A percentile compares a stretch with the other conserved stretches of the same genome.
Conservation (phyloP, 331 rosid genomes). For the Ulmus americana region DNA sequence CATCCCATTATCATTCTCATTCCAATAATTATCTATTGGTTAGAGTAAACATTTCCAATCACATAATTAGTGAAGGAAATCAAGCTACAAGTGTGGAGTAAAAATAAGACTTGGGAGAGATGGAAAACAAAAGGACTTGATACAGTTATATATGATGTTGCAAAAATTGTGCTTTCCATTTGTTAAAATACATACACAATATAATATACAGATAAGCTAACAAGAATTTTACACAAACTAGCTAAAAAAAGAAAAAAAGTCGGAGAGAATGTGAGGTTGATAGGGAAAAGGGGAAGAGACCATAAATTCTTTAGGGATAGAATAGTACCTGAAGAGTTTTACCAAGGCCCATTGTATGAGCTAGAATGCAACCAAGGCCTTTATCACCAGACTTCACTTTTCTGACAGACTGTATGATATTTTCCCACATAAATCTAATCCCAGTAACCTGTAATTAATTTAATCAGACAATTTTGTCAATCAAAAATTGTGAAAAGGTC, state of each 20-base stretch:
- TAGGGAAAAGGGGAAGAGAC: not conserved
- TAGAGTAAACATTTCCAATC: not conserved
- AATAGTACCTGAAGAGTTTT: constrained; percentile 86
- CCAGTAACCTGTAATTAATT: constrained; percentile 58
- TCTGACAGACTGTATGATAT: constrained; percentile 81
- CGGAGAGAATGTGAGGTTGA: not conserved
- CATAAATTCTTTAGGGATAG: not conserved
- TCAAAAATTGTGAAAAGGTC: constrained; percentile 2
- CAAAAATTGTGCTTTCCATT: not conserved
- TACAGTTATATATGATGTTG: not conserved
- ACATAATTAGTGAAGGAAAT: too few species aligned
- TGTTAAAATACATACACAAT: not conserved
- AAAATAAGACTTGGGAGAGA: not conserved
- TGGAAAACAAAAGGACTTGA: not conserved
- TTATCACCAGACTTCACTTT: constrained; percentile 88
- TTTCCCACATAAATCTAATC: constrained; percentile 97
- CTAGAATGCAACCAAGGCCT: constrained; percentile 97
- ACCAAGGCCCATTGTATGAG: constrained; percentile 99
- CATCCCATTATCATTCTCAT: not conserved
- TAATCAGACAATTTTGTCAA: constrained; percentile 1
- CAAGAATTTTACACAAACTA: not conserved
- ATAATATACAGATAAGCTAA: not conserved
- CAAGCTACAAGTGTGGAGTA: too few species aligned
- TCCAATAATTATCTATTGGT: not conserved
- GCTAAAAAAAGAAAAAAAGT: not conserved